Evolutionary conservation across 2,329 filamentous ascomycete genomes (phyloP), one percentile per base, ranked within the genome.

Genomic region (Exophiala sp.): DNA sequence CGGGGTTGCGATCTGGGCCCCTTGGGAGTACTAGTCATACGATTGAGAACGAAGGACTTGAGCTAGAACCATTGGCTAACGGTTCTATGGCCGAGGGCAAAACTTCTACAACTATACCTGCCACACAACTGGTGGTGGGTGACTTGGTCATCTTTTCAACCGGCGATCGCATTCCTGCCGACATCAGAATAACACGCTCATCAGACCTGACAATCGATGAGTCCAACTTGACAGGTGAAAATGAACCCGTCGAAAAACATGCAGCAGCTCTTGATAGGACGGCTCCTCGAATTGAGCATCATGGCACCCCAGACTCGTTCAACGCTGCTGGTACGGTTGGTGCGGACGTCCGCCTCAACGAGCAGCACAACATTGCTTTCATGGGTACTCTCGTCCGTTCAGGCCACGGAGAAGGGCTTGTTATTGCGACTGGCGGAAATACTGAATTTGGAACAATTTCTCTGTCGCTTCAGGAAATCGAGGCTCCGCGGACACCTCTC

Each of bases 391-490:
- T 98, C 58, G 89, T 98, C 27, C 88, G 91, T 58, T 96, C 91
- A 29, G 93, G 93, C 9, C 85, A 98, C 63, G 93, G 93, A 0
- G 90, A 95, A 66, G 93, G 93, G 37, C 84, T 98, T 58, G 93
- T 98, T n/a, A 94, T 96, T 66, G 89, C 90, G 7, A 98, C 93
- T 5, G 94, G 94, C 48, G 86, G 86, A 24, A 82, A 87, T 52
- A 98, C 94, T 0, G 89, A 97, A 62, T 97, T 98, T 68, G 93
- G 93, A 35, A 91, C 88, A 43, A 98, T 98, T 60, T 95, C 91
- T 16, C 86, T 90, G 13, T 96, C 90, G 46, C 79, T 98, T 21
- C 89, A 91, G 42, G 88, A 93, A 55, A 98, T 95, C 22, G 93
- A 97, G 67, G 95, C 89, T 63, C 93, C 93, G 0, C 80, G 93